A percentile compares a stretch with the other conserved stretches of the same genome.
Evolutionary conservation across 768 basidiomycete species (phyloP).

Genomic region (Chalciporus chontae): DNA sequence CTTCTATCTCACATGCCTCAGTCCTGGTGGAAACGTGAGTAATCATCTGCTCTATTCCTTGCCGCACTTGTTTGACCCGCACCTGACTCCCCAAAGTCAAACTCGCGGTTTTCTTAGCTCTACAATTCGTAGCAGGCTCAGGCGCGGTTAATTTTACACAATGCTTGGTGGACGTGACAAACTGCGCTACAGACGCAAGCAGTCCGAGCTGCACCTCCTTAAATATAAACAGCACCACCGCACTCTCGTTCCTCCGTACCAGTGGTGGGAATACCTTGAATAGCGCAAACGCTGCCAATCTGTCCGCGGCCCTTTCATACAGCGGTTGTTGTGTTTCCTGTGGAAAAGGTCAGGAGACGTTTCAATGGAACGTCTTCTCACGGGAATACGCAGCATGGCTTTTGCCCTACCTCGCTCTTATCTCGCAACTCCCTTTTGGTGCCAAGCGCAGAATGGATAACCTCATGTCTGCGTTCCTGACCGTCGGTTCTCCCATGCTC

Average conservation of each 20-base stretch:
- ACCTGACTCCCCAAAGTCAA: not conserved
- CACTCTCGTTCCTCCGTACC: constrained; percentile 14
- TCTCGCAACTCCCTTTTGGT: constrained; percentile 50
- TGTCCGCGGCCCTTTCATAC: constrained; percentile 11
- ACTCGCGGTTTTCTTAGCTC: not conserved
- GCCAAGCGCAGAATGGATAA: constrained; percentile 38
- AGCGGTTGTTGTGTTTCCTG: constrained; percentile 5
- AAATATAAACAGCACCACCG: constrained; percentile 1
- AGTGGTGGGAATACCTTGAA: constrained; percentile 4
- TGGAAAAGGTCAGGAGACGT: constrained; percentile 11
- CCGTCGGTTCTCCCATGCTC: constrained; percentile 43
- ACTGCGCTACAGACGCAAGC: not conserved
- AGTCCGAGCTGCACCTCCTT: constrained; percentile 2
- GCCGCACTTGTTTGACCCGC: not conserved
- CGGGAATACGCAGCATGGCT: constrained; percentile 45
- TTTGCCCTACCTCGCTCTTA: constrained; percentile 45
- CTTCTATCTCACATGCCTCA: not conserved
- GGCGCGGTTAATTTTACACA: constrained; percentile 7
- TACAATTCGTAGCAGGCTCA: not conserved
- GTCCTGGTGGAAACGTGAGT: not conserved
- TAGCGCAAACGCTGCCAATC: not conserved
- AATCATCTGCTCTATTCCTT: not conserved
- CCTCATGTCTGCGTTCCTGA: constrained; percentile 39
- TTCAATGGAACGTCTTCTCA: constrained; percentile 22
- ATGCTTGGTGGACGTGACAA: constrained; percentile 9